These are phyloP conservation scores for Chaetomium fimeti DNA, from an alignment of 495 filamentous ascomycete genomes.

Conservation along the genomic window DNA sequence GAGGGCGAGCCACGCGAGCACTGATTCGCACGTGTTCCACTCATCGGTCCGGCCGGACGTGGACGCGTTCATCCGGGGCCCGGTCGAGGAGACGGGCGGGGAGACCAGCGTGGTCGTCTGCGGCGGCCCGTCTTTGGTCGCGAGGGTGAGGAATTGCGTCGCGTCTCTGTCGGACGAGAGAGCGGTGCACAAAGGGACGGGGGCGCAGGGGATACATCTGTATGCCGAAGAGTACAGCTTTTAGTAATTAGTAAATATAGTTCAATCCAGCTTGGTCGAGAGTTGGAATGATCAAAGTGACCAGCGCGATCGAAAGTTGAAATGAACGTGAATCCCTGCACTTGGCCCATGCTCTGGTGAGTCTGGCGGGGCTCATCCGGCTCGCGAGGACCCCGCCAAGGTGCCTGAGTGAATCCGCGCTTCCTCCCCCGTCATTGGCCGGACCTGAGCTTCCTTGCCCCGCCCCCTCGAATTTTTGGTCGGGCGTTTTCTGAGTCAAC, in stretches of 20 bases:
- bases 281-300: not conserved
- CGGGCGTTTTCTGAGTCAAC: conserved; percentile 15
- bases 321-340: not conserved
- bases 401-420: too few species aligned
- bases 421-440: not conserved
- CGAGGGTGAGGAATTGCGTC: conserved; percentile 63
- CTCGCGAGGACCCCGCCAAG: not conserved
- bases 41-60: conserved; percentile 45
- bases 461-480: conserved; percentile 10
- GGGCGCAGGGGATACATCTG: conserved; percentile 69
- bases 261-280: not conserved
- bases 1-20: conserved; percentile 33
- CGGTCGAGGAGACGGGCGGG: conserved; percentile 71
- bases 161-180: conserved; percentile 77
- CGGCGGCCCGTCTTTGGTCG: conserved; percentile 65
- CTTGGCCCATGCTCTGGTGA: not conserved
- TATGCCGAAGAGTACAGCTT: conserved; percentile 53
- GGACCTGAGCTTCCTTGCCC: too few species aligned
- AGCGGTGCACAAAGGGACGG: conserved; percentile 87
- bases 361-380: too few species aligned
- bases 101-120: conserved; percentile 84
- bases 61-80: conserved; percentile 43
- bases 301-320: not conserved
- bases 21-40: conserved; percentile 45
- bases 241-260: conserved; percentile 17